phyloP scores from a whole-genome alignment of 75 land plant species.

The Pinus albicaulis region DNA sequence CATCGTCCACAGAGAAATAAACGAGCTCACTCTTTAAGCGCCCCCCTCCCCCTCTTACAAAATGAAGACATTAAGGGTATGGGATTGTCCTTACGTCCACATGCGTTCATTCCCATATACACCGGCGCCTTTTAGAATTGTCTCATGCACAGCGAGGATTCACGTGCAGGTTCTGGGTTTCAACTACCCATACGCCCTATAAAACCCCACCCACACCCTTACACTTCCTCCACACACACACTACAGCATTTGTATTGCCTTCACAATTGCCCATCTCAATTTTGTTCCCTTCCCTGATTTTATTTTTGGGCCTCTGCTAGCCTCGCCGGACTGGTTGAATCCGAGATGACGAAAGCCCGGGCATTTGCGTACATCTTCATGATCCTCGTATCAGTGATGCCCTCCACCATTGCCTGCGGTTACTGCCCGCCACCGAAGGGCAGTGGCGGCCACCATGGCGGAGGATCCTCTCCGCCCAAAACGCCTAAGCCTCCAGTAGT shows the following conservation, averaged over 20 bases:
- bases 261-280: background rate
- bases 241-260: background rate
- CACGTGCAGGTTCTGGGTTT: background rate
- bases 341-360: background rate
- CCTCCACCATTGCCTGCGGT: slow-evolving; percentile 36
- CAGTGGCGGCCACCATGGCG: background rate
- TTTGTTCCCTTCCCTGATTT: background rate
- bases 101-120: slow-evolving; percentile 4
- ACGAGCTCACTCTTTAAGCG: too few relatives aligned
- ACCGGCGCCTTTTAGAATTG: background rate
- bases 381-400: slow-evolving; percentile 28
- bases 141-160: background rate
- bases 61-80: too few relatives aligned
- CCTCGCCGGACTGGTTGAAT: too few relatives aligned
- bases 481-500: background rate
- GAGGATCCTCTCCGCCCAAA: background rate
- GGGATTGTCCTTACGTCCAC: too few relatives aligned
- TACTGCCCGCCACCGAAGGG: slow-evolving; percentile 10
- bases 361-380: slow-evolving; percentile 22
- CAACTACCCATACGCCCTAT: too few relatives aligned
- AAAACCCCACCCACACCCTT: background rate
- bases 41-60: too few relatives aligned
- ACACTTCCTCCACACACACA: too few relatives aligned
- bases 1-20: too few relatives aligned
- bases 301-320: background rate